These are phyloP conservation scores for Friedmanniomyces simplex DNA, from an alignment of 495 filamentous ascomycete genomes.

Conservation along the genomic window DNA sequence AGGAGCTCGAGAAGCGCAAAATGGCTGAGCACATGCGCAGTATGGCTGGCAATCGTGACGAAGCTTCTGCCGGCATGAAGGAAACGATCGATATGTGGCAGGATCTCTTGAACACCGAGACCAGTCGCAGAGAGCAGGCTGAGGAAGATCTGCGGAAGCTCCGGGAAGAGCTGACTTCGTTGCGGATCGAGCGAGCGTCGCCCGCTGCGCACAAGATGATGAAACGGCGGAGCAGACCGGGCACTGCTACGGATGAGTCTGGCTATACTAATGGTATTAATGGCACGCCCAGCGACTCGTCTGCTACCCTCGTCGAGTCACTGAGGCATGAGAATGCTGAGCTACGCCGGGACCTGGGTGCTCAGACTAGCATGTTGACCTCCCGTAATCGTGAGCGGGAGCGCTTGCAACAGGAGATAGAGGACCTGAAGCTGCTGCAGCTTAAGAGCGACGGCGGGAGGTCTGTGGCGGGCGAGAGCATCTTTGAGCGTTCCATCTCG, in stretches of 20 bases:
- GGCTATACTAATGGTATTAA: conserved; percentile 50
- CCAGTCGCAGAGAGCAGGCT: conserved; percentile 74
- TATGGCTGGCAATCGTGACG: conserved; percentile 52
- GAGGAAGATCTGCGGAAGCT: conserved; percentile 80
- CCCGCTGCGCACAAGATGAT: conserved; percentile 9
- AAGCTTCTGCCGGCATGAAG: conserved; percentile 59
- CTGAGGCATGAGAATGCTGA: conserved; percentile 88
- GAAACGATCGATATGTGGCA: conserved; percentile 92
- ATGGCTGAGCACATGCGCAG: conserved; percentile 68
- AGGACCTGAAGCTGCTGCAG: conserved; percentile 82
- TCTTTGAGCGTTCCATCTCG: conserved; percentile 86
- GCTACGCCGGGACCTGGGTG: conserved; percentile 79
- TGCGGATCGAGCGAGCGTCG: conserved; percentile 21
- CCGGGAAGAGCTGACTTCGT: conserved; percentile 61
- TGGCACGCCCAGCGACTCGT: conserved; percentile 44
- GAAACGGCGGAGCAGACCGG: conserved; percentile 9
- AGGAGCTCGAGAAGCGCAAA: conserved; percentile 70
- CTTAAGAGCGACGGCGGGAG: conserved; percentile 51
- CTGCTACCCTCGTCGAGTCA: conserved; percentile 66
- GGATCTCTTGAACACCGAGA: conserved; percentile 90
- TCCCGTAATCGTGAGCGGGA: conserved; percentile 92
- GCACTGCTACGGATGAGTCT: conserved; percentile 35
- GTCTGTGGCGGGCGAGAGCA: conserved; percentile 73
- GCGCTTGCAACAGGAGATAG: conserved; percentile 89
- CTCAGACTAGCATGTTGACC: conserved; percentile 95